Evolutionary conservation across 169 alveolate genomes (phyloP).

Genomic region (Plasmodium blacklocki): DNA sequence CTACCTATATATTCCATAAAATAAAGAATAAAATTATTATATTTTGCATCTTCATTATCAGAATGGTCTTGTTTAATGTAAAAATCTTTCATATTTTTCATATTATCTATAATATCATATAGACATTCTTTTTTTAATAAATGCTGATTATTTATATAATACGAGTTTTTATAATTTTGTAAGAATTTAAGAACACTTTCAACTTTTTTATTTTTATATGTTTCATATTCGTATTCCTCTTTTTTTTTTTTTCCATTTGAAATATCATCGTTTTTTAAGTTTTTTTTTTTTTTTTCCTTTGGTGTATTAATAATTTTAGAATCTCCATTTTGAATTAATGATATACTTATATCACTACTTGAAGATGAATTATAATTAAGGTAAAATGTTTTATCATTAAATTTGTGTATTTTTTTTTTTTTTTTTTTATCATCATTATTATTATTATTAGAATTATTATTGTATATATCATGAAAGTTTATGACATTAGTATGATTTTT

Average conservation of each 20-base stretch:
- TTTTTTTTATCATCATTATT: neutral
- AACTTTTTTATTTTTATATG: conserved; percentile 20
- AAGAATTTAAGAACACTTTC: conserved; percentile 25
- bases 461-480: no score
- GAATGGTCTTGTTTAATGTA: neutral
- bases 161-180: conserved; percentile 3
- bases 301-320: neutral
- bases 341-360: conserved; percentile 32
- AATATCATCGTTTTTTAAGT: neutral
- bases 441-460: neutral
- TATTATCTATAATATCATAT: conserved; percentile 1
- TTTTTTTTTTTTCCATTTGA: conserved; percentile 5
- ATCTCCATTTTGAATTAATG: neutral
- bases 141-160: conserved; percentile 7
- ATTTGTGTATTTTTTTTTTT: conserved; percentile 8
- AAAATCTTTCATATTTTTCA: neutral
- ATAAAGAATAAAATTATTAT: conserved; percentile 32
- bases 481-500: no score
- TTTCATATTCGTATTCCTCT: conserved; percentile 1
- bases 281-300: neutral
- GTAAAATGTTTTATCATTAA: conserved; percentile 54
- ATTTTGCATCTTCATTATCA: neutral
- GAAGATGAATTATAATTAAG: conserved; percentile 14
- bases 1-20: conserved; percentile 70
- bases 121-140: conserved; percentile 26